These are phyloP conservation scores for Paramecium sonneborni DNA, from an alignment of 73 alveolate genomes.

Conservation along the genomic window DNA sequence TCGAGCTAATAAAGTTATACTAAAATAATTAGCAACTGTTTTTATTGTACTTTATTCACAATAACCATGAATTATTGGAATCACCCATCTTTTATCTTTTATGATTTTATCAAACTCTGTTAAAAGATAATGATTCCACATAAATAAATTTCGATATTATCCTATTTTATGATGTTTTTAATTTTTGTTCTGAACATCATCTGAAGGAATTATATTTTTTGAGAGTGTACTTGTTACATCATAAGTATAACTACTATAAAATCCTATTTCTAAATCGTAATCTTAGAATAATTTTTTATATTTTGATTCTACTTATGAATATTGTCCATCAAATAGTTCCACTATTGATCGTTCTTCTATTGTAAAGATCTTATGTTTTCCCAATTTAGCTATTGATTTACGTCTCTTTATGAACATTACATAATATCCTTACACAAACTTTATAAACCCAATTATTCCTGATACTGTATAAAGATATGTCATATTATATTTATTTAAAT, in stretches of 20 bases:
- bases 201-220: constrained; percentile 68
- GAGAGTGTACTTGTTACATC: constrained; percentile 81
- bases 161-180: background rate
- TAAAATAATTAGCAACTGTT: constrained; percentile 63
- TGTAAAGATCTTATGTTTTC: constrained; percentile 62
- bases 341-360: constrained; percentile 57
- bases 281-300: constrained; percentile 71
- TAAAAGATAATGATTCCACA: constrained; percentile 91
- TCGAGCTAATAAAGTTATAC: constrained; percentile 79
- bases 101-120: constrained; percentile 72
- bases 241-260: constrained; percentile 84
- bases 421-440: constrained; percentile 69
- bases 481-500: background rate
- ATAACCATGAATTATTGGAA: constrained; percentile 93
- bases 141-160: constrained; percentile 75
- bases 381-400: constrained; percentile 61
- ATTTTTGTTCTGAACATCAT: background rate
- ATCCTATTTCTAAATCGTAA: constrained; percentile 77
- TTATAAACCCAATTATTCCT: constrained; percentile 66
- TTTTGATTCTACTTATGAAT: constrained; percentile 68
- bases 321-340: constrained; percentile 58
- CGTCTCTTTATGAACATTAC: constrained; percentile 47
- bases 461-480: constrained; percentile 20
- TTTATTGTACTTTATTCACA: constrained; percentile 71
- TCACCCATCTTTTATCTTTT: constrained; percentile 85